Evolutionary conservation across 2,329 filamentous ascomycete genomes (phyloP), one percentile per base, ranked within the genome.

Genomic region (Xylariaceae sp.): DNA sequence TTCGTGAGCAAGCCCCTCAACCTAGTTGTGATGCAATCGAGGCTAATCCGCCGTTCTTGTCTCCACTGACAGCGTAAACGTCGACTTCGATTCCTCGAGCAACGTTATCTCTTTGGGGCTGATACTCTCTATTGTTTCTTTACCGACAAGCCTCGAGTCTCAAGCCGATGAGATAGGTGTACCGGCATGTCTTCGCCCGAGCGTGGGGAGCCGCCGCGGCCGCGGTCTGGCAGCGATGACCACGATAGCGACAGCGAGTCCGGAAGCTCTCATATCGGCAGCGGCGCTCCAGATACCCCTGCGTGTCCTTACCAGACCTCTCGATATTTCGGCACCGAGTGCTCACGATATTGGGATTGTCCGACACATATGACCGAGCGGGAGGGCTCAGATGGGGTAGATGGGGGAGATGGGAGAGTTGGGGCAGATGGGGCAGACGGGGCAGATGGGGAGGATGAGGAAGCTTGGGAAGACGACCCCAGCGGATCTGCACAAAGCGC

Each of bases 301-400:
- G 32, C 42, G 17, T 70, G 65, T 37, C 56, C 45, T 22, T 67
- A 62, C 56, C 58, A 57, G 31, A 64, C 56, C 8, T 15, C 47
- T 13, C 50, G 53, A 11, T 64, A 57, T 28, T 46, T 64, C 42
- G 57, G 65, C 32, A 56, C 60, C 31, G 67, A 70, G 48, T 69
- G 67, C 46, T 58, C 58, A 9, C 60, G 59, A 29, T 71, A 58
- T 47, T 60, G 67, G 36, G 68, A 72, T 51, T 70, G 67, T 27
- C 68, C 67, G 19, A 61, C 64, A 4, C 68, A 72, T 36, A 40
- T 55, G 13, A 44, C 66, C 29, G 61, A 63, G 45, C 37, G 26
- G 31, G 27, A 24, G 29, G 19, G 37, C 15, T 13, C 33, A 14
- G 13, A 27, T 26, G 29, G 30, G 36, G 21, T 35, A 18, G 29